Conservation (phyloP, 2,329 filamentous ascomycete species). For the Fusarium heterosporum region DNA sequence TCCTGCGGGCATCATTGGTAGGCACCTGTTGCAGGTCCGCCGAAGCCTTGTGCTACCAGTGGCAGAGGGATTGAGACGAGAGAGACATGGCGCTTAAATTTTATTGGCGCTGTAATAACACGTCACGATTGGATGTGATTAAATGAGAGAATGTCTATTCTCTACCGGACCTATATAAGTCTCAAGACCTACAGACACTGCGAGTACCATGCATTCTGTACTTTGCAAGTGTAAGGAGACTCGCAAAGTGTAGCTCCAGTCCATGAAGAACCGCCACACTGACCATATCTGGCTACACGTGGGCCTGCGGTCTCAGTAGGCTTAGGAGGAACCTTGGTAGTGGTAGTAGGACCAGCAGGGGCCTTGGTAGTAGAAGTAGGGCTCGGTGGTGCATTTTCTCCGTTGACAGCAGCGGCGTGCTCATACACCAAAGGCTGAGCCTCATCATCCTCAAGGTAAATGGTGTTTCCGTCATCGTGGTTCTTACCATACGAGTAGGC, state of each 20-base stretch:
- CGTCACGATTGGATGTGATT: too few species aligned
- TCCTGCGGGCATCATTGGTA: too few species aligned
- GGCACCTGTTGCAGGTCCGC: too few species aligned
- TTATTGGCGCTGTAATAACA: too few species aligned
- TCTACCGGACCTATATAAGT: too few species aligned
- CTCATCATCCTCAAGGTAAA: conserved; percentile 64
- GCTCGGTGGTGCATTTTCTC: not conserved
- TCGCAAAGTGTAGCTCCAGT: conserved; percentile 25
- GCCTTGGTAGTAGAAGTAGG: not conserved
- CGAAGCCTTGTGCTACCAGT: too few species aligned
- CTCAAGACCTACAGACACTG: conserved; percentile 18
- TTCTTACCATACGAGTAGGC: conserved; percentile 65
- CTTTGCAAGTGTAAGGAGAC: conserved; percentile 24
- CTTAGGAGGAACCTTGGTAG: conserved; percentile 4
- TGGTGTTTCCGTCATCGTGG: conserved; percentile 67
- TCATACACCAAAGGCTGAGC: conserved; percentile 58
- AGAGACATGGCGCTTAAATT: too few species aligned
- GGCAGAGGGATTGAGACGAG: too few species aligned
- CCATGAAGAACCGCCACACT: conserved; percentile 33
- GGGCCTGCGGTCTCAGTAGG: conserved; percentile 25
- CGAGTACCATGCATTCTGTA: conserved; percentile 38
- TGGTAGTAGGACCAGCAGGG: conserved; percentile 3
- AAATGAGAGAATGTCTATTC: too few species aligned
- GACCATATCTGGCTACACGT: conserved; percentile 21
- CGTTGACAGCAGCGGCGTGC: conserved; percentile 57